Percentiles rank a stretch among this genome's conserved stretches.
Evolutionary conservation across 371 early-diverging fungal genomes (phyloP).

Genomic region (Lichtheimia ramosa): DNA sequence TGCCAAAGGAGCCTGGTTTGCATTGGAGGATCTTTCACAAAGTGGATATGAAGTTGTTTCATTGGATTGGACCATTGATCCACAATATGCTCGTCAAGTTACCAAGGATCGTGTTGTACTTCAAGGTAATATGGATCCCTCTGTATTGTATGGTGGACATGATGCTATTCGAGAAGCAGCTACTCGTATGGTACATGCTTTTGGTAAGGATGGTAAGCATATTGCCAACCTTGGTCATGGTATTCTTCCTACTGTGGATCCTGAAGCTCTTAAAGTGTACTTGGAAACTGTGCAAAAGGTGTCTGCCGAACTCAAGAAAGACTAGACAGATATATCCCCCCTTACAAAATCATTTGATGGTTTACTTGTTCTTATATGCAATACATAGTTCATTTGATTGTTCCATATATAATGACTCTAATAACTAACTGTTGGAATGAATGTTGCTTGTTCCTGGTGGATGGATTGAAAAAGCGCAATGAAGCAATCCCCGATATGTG

Average conservation of each 20-base stretch:
- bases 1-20: constrained; percentile 90
- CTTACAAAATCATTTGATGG: not conserved
- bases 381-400: too few relatives aligned
- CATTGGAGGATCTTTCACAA: constrained; percentile 71
- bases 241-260: constrained; percentile 78
- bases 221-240: constrained; percentile 98
- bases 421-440: too few relatives aligned
- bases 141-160: constrained; percentile 72
- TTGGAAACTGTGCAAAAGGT: constrained; percentile 67
- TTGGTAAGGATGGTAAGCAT: constrained; percentile 72
- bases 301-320: constrained; percentile 46
- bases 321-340: not conserved
- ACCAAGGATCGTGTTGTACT: constrained; percentile 70
- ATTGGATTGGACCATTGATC: constrained; percentile 90
- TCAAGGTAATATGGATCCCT: constrained; percentile 97
- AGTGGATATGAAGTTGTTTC: constrained; percentile 83
- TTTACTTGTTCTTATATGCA: too few relatives aligned
- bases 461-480: too few relatives aligned
- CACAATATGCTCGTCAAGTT: constrained; percentile 61
- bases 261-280: constrained; percentile 71
- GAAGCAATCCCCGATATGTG: too few relatives aligned
- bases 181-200: constrained; percentile 80
- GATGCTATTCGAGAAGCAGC: constrained; percentile 78
- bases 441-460: not conserved
- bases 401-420: too few relatives aligned